A percentile compares a stretch with the other conserved stretches of the same genome.
phyloP scores from a whole-genome alignment of 2,329 filamentous ascomycete genomes.

The Arachnopeziza araneosa region DNA sequence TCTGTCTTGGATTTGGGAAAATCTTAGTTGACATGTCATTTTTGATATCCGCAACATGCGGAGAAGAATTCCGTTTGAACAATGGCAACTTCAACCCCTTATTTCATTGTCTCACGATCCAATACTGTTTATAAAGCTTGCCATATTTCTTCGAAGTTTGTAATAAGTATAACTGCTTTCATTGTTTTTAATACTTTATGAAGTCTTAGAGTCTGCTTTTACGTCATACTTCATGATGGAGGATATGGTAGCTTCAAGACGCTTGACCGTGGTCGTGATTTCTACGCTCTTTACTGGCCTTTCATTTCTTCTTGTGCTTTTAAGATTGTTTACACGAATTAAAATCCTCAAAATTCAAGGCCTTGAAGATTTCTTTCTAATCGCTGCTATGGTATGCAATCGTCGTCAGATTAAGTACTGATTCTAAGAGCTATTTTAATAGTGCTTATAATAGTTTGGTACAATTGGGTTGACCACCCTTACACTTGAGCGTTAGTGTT shows the following conservation, averaged over 20 bases:
- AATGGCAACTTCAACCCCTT: neutral
- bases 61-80: neutral
- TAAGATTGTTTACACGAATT: neutral
- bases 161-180: neutral
- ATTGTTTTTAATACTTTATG: neutral
- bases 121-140: neutral
- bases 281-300: neutral
- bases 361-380: neutral
- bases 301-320: neutral
- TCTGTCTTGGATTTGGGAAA: neutral
- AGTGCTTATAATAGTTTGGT: neutral
- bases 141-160: neutral
- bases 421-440: neutral
- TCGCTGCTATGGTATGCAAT: neutral
- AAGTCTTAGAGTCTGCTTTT: neutral
- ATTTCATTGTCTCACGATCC: neutral
- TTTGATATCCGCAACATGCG: neutral
- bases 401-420: neutral
- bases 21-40: neutral
- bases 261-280: neutral
- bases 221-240: neutral
- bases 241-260: neutral
- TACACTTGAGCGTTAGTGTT: neutral
- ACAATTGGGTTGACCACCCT: neutral
- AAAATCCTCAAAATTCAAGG: neutral